These are phyloP conservation scores for Lycium barbarum DNA, from an alignment of 257 asterid genomes.

Conservation along the genomic window DNA sequence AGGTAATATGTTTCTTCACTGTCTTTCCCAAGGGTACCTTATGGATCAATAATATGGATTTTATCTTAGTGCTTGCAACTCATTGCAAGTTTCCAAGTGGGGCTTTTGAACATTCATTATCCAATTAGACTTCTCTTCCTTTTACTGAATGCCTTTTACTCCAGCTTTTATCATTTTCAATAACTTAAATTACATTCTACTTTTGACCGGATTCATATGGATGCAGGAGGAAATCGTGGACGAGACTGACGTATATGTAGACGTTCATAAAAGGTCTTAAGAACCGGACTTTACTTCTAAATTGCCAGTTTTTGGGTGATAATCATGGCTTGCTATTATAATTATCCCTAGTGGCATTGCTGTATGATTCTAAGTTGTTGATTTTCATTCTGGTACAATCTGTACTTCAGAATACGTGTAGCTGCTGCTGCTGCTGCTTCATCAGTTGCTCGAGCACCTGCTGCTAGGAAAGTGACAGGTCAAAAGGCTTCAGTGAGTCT, in stretches of 20 bases:
- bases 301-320: conserved; percentile 1
- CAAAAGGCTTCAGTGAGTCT: conserved; percentile 57
- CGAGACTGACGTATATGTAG: conserved; percentile 91
- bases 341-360: neutral
- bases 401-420: conserved; percentile 79
- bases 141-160: neutral
- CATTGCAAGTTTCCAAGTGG: neutral
- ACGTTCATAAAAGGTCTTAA: conserved; percentile 88
- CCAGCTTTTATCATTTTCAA: conserved; percentile 11
- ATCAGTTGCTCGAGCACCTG: conserved; percentile 86
- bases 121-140: neutral
- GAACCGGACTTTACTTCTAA: neutral
- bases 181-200: neutral
- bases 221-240: conserved; percentile 97
- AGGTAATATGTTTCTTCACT: conserved; percentile 51
- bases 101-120: neutral
- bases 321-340: neutral
- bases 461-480: conserved; percentile 47
- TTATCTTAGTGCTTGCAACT: conserved; percentile 15
- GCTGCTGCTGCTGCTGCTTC: conserved; percentile 98
- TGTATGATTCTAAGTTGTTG: conserved; percentile 1
- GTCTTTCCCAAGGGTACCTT: neutral
- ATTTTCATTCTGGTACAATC: conserved; percentile 28
- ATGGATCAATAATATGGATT: neutral
- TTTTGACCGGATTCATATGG: conserved; percentile 27